Evolutionary conservation across 2,329 filamentous ascomycete species (phyloP), one percentile per base, ranked within the genome.

Genomic region (Penicillium sp.): DNA sequence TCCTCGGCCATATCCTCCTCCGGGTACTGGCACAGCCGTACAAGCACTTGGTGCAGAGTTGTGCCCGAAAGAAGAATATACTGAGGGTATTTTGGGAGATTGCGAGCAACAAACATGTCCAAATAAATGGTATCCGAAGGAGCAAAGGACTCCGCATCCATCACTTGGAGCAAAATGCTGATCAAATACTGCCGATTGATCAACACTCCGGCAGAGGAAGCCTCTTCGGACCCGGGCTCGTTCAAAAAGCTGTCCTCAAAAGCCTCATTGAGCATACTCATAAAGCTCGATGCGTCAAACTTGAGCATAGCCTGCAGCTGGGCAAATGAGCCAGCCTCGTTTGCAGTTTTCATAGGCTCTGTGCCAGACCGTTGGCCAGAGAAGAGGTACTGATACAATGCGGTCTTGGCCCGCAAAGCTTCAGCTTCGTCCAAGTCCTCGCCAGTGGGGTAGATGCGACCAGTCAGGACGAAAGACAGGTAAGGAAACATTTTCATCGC

Each of bases 21-120:
- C 0, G 93, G 92, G 67, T 92, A 96, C 61, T 88, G 86, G 79
- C 95, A 99, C 4, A 99, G 83, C 2, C 92, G 90, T 39, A 86
- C 82, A 28, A 99, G 82, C 10, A 97, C 88, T 60, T 88, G 88
- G 60, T 92, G 91, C 0, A 99, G 82, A 1, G 90, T 90, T 2
- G 91, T 92, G 17, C 93, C 95, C 0, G 94, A 90, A 49, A 99
- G 86, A 11, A 98, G 84, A 53, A 99, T 88, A 70, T 97, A 97
- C 73, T 98, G 94, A 0, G 93, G 92, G 71, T 96, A 99, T 74
- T 99, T 99, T 3, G 96, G 91, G 52, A 99, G 79, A 72, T 96
- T 99, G 57, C 95, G 88, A 17, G 95, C 94, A 72, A 99, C 90
- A 71, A 99, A 99, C 92, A 99, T 99, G 76, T 99, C 92, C 47